Evolutionary conservation across 345 rosid species (phyloP), one percentile per base, ranked within the genome.

Genomic region (Brassica carinata): DNA sequence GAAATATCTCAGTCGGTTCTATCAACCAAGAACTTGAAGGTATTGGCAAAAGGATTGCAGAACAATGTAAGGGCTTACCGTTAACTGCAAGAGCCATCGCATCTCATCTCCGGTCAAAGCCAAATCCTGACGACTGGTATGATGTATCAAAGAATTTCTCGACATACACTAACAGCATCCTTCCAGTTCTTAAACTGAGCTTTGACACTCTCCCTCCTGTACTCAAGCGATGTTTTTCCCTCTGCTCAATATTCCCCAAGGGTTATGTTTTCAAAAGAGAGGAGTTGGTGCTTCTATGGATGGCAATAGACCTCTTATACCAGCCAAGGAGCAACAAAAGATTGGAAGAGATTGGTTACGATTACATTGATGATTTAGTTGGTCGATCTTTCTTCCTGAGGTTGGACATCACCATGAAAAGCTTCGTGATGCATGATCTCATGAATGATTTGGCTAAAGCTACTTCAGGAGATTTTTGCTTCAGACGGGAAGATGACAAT

Each of bases 391-490:
- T 82, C 51, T 77, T 82, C 19, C 72, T 29, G 71, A 78, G 64
- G 18, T 43, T 36, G 73, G 76, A 78, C 30, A 53, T n/a, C 76
- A 81, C 43, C 62, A 75, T 19, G 78, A 65, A 72, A 71, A 34
- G 71, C 36, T 82, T 78, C 38, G 77, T 76, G 71, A 84, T 86
- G 86, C 86, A 85, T 67, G 85, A 85, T 78, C 81, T 85, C 51
- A 73, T 83, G 77, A 80, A 78, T 78, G 88, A 85, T 75, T 59
- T 85, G 79, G 86, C 88, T 31, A 76, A 79, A 71, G 81, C 38
- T 66, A 73, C 79, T 53, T 79, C 85, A 17, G 83, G 83, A 64
- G 83, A 84, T 36, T 84, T 84, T 81, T 81, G 85, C 53, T 66
- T 81, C 51, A 81, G 82, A 77, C 65, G 36, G 59, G 86, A 84